Conservation (phyloP, 2,329 filamentous ascomycete species). For the Hypoxylon sp. region DNA sequence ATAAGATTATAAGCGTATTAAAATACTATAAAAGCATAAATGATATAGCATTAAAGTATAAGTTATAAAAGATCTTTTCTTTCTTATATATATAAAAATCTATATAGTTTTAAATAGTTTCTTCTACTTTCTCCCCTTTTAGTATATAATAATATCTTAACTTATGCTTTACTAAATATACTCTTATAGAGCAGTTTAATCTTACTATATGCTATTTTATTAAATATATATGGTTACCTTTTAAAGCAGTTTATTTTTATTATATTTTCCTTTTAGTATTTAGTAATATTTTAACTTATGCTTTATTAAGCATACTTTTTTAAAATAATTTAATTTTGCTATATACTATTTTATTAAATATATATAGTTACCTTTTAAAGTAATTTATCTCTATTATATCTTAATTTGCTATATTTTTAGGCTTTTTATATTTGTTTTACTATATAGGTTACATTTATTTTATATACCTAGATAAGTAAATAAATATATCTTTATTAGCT, state of each 20-base stretch:
- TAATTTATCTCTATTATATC: not conserved
- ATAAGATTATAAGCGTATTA: not conserved
- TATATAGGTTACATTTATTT: too few species aligned
- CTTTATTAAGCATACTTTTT: too few species aligned
- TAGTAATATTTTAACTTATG: too few species aligned
- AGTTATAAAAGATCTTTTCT: not conserved
- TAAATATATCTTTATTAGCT: too few species aligned
- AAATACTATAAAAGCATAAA: not conserved
- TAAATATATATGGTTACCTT: too few species aligned
- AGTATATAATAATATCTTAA: not conserved
- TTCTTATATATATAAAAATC: not conserved
- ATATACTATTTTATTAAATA: not conserved
- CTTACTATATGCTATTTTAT: too few species aligned
- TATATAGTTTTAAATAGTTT: not conserved
- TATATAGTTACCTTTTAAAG: not conserved
- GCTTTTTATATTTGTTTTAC: too few species aligned
- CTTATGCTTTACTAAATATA: not conserved
- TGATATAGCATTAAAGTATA: not conserved
- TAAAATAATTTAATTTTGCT: not conserved
- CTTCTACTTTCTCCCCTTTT: not conserved
- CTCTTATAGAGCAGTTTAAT: too few species aligned
- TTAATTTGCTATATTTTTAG: too few species aligned
- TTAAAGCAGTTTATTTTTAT: too few species aligned
- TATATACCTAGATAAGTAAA: too few species aligned
- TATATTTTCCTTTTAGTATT: too few species aligned